These are phyloP conservation scores for Lactarius hatsudake DNA, from an alignment of 768 basidiomycete genomes.

Conservation along the genomic window DNA sequence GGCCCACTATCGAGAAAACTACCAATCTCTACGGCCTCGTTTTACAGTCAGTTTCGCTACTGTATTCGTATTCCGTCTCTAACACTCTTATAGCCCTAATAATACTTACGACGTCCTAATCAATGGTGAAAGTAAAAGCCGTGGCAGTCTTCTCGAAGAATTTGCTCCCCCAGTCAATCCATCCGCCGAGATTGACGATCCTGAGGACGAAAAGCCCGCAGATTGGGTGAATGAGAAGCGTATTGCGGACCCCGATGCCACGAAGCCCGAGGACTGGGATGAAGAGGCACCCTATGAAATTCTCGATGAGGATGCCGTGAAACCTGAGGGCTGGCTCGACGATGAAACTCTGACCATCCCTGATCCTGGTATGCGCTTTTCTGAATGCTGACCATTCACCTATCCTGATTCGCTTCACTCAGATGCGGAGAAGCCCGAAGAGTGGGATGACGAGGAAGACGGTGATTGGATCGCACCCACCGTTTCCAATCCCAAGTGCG, in stretches of 20 bases:
- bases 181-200: constrained; percentile 87
- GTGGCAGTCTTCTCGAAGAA: constrained; percentile 87
- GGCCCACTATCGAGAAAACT: constrained; percentile 83
- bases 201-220: constrained; percentile 83
- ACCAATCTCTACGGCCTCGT: constrained; percentile 95
- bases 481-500: constrained; percentile 86
- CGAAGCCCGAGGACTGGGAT: constrained; percentile 97
- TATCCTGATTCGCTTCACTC: background rate
- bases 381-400: background rate
- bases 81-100: constrained; percentile 59
- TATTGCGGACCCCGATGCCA: constrained; percentile 82
- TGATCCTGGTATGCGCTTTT: constrained; percentile 66
- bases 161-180: constrained; percentile 95
- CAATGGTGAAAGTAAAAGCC: constrained; percentile 79
- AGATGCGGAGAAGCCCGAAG: constrained; percentile 94
- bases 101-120: constrained; percentile 91
- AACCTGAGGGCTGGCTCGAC: constrained; percentile 96
- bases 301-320: constrained; percentile 77
- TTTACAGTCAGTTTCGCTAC: constrained; percentile 62
- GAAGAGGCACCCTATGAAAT: constrained; percentile 95
- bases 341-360: constrained; percentile 76
- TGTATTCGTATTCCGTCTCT: background rate
- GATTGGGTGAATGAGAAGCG: constrained; percentile 91
- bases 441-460: constrained; percentile 99
- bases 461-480: constrained; percentile 97